Evolutionary conservation across 2,329 filamentous ascomycete species (phyloP).

Genomic region (Colletotrichum endophyticum): DNA sequence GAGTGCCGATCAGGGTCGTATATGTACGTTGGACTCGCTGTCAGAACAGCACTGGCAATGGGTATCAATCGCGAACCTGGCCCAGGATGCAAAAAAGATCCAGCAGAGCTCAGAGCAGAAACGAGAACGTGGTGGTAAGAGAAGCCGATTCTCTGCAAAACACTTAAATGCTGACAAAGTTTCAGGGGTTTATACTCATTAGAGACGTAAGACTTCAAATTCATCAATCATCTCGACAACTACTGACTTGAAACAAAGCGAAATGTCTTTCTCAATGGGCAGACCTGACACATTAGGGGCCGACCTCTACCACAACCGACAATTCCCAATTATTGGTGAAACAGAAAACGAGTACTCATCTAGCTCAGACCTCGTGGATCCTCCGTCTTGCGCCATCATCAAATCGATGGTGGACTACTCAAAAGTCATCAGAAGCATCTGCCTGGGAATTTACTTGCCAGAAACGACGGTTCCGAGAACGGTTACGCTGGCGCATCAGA

Average conservation of each 20-base stretch:
- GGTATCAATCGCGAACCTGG: slow-evolving; percentile 49
- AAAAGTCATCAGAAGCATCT: slow-evolving; percentile 27
- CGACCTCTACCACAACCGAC: slow-evolving; percentile 52
- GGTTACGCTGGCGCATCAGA: slow-evolving; percentile 24
- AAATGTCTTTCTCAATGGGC: slow-evolving; percentile 53
- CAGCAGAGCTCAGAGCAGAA: slow-evolving; percentile 37
- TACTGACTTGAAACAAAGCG: slow-evolving; percentile 28
- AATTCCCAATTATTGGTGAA: slow-evolving; percentile 27
- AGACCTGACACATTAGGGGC: slow-evolving; percentile 52
- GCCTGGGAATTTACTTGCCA: slow-evolving; percentile 27
- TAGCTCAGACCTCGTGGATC: slow-evolving; percentile 23
- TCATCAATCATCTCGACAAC: neutral
- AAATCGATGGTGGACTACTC: slow-evolving; percentile 31
- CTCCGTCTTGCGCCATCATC: slow-evolving; percentile 30
- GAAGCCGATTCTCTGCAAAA: neutral
- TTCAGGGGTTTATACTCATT: slow-evolving; percentile 46
- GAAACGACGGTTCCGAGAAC: slow-evolving; percentile 23
- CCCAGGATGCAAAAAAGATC: slow-evolving; percentile 31
- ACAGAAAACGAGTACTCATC: neutral
- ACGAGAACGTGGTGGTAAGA: slow-evolving; percentile 52
- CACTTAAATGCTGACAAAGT: neutral
- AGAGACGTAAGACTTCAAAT: slow-evolving; percentile 38
- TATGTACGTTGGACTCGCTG: slow-evolving; percentile 51
- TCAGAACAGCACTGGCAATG: slow-evolving; percentile 50
- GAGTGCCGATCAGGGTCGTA: slow-evolving; percentile 37